These are phyloP conservation scores for Didymella sp. DNA, from an alignment of 2,329 filamentous ascomycete species.

Conservation along the genomic window DNA sequence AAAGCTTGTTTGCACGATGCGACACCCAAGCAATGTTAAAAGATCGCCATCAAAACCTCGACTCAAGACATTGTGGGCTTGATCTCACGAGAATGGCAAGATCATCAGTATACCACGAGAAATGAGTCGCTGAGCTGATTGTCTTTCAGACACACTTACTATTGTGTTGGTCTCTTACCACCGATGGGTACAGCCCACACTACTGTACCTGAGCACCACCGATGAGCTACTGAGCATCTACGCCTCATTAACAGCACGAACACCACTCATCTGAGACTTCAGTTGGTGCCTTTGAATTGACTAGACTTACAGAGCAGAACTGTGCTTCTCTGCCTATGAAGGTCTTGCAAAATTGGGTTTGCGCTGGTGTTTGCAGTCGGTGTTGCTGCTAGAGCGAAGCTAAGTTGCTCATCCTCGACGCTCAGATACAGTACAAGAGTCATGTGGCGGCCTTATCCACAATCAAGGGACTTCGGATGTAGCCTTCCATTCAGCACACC, in stretches of 20 bases:
- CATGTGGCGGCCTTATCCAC: background rate
- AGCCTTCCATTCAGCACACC: background rate
- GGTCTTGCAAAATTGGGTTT: too few relatives aligned
- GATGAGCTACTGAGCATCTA: too few relatives aligned
- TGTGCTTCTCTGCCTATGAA: too few relatives aligned
- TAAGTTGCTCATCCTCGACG: too few relatives aligned
- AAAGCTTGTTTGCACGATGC: background rate
- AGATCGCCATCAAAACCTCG: background rate
- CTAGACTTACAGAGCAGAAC: too few relatives aligned
- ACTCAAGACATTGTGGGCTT: background rate
- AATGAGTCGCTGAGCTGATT: background rate
- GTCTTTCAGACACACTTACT: background rate
- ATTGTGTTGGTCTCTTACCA: background rate
- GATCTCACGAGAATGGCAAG: background rate
- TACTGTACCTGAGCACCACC: too few relatives aligned
- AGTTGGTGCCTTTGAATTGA: too few relatives aligned
- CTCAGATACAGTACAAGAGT: background rate
- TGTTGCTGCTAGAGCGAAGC: too few relatives aligned
- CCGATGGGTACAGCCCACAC: too few relatives aligned
- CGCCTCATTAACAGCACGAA: too few relatives aligned
- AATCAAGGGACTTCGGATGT: background rate
- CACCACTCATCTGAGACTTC: too few relatives aligned
- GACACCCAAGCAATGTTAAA: background rate
- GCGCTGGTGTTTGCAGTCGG: too few relatives aligned
- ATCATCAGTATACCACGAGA: background rate